These are phyloP conservation scores for Chimonanthus salicifolius DNA, from an alignment of 164 flowering plant genomes.

Conservation along the genomic window DNA sequence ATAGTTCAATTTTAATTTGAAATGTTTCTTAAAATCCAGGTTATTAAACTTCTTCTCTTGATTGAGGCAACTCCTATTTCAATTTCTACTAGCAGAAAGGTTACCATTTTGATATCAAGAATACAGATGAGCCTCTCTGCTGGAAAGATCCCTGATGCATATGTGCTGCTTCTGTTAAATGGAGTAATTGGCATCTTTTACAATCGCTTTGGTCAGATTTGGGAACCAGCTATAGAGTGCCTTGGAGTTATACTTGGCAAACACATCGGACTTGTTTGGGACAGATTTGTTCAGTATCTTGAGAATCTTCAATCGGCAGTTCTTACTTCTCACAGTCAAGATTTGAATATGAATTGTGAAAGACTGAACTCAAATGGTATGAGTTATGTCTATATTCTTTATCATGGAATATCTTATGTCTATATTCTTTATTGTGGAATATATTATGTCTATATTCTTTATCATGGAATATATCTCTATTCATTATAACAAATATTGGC, in stretches of 20 bases:
- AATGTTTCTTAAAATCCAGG: conserved; percentile 34
- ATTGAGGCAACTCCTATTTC: conserved; percentile 71
- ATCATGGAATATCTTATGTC: too few relatives aligned
- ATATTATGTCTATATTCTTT: too few relatives aligned
- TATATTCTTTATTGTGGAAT: too few relatives aligned
- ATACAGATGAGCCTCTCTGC: conserved; percentile 58
- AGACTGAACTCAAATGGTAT: conserved; percentile 31
- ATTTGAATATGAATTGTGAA: conserved; percentile 15
- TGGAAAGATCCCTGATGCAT: conserved; percentile 46
- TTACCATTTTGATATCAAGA: conserved; percentile 45
- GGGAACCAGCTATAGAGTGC: conserved; percentile 71
- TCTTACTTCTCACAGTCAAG: conserved; percentile 24
- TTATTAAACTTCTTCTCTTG: conserved; percentile 52
- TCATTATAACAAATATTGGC: too few relatives aligned
- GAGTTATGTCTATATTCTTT: not conserved
- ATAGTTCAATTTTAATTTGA: not conserved
- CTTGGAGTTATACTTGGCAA: conserved; percentile 47
- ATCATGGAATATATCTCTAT: too few relatives aligned
- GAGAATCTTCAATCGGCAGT: conserved; percentile 39
- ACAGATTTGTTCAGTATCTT: conserved; percentile 43
- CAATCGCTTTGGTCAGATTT: conserved; percentile 65
- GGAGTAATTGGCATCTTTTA: conserved; percentile 81
- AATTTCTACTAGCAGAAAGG: conserved; percentile 61
- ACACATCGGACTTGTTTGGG: conserved; percentile 46
- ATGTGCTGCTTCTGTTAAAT: conserved; percentile 47